Evolutionary conservation across 306 rosid genomes (phyloP).

Genomic region (Bauhinia variegata): DNA sequence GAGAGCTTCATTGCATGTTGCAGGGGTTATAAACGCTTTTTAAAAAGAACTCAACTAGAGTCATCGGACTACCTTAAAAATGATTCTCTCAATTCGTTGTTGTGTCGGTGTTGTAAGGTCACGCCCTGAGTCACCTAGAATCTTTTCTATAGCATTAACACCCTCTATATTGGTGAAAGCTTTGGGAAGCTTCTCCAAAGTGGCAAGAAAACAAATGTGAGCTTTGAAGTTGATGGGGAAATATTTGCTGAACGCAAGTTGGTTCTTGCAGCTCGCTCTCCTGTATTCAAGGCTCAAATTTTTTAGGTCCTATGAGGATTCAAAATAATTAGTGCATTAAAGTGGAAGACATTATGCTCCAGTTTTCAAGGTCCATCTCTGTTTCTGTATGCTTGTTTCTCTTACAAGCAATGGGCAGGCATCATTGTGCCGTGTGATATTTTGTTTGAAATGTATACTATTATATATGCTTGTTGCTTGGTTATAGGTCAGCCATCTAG

Average conservation of each 20-base stretch:
- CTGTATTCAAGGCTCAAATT: constrained; percentile 68
- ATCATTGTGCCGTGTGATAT: neutral
- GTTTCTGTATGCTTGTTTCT: constrained; percentile 9
- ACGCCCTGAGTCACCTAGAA: constrained; percentile 57
- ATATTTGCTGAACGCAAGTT: constrained; percentile 60
- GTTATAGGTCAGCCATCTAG: neutral
- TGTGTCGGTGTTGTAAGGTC: constrained; percentile 67
- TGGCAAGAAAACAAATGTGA: constrained; percentile 58
- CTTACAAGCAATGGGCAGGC: neutral
- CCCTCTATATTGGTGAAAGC: constrained; percentile 52
- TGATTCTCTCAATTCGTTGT: constrained; percentile 56
- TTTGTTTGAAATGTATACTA: neutral
- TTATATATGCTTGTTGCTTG: neutral
- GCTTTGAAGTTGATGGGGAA: constrained; percentile 62
- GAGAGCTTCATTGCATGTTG: constrained; percentile 8
- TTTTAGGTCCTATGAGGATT: constrained; percentile 69
- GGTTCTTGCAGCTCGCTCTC: constrained; percentile 70
- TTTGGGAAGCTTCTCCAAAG: constrained; percentile 64
- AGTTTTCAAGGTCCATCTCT: constrained; percentile 54
- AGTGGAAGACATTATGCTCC: constrained; percentile 68
- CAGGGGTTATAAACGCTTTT: constrained; percentile 75
- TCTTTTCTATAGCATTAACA: constrained; percentile 52
- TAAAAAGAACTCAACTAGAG: constrained; percentile 56
- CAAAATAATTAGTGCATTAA: constrained; percentile 48
- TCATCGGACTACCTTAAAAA: constrained; percentile 63